Base-by-base conservation (phyloP, 73 alveolate species). In the Paramecium tetraurelia region DNA sequence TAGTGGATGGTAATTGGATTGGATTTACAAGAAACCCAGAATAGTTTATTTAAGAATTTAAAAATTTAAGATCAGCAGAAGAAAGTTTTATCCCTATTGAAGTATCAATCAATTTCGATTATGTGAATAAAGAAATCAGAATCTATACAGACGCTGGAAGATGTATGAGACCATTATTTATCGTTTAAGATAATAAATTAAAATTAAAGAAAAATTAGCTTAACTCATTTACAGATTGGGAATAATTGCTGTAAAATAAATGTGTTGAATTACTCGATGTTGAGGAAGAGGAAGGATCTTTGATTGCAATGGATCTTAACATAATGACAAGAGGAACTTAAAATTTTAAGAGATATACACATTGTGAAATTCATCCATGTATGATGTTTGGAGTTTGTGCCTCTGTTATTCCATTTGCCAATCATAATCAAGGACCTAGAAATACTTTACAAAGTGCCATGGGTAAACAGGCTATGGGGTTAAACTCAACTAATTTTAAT, bases 391-490 rank as follows among this genome's bases (percentile, higher is more conserved):
- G 99, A 59, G 99, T 98, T 59, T 96, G 99, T 95, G 99, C 99
- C 2, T 97, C 99, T 38, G 99, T 99, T 77, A 99, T 99, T 76
- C 99, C 99, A 18, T 99, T 98, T 95, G 99, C 99, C 16, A 99
- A 99, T 94, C 99, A 99, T 95, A 99, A 99, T 96, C 97, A 98
- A 96, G 97, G 99, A 22, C 99, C 99, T 20, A 96, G 99, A 93
- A 97, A 97, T 89, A 97, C 99, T 20, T 95, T 92, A 76, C 98
- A 99, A 92, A 95, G 99, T 92, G 99, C 99, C 69, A 99, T 99
- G 99, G 99, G 99, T 20, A 99, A 99, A 93, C 99, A 95, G 92
- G 99, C 99, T 4, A 98, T 99, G 96, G 99, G 99, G 20, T 99
- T 99, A 58, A 98, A 98, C 93, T 97, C 99, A 9, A 93, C 98